Evolutionary conservation across 2,329 filamentous ascomycete genomes (phyloP), one percentile per base, ranked within the genome.

Genomic region (Diaporthe velutina): DNA sequence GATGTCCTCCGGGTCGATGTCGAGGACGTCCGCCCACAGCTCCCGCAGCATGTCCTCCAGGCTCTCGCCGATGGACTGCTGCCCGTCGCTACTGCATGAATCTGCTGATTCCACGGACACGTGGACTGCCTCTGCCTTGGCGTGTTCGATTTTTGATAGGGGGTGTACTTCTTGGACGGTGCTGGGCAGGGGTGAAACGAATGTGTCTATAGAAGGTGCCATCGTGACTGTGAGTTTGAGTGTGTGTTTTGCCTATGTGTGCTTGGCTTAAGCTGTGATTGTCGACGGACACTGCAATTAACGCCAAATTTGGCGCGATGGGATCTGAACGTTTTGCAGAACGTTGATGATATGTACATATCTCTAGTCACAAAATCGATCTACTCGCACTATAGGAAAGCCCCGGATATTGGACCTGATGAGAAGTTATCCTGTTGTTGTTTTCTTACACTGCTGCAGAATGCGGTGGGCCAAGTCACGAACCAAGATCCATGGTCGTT

Each of bases 131-230:
- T 25, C n/a, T 25, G 19, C n/a, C 28, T 60, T 60, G 22, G 33
- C 57, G 8, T 25, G 12, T 40, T 25, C 33, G 35, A 60, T 40
- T 13, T 38, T 22, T 28, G 57, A 25, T 13, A 17, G 15, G 15
- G 25, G 6, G 22, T 60, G 57, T 15, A 40, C 57, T 30, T 60
- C 57, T 6, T 40, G 33, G 9, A 60, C 1, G 10, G 33, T 25
- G 35, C 7, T 25, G 10, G 57, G 35, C 7, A 13, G 35, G 3
- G 57, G 22, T 60, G 57, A 35, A 40, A 60, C 33, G 57, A 60
- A n/a, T 60, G 57, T 40, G 57, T 40, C 57, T 60, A 60, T 25
- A n/a, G 35, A 60, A 17, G 57, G 57, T 60, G 57, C 57, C 57
- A 60, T 60, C 4, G 19, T 60, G 55, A 38, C 15, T 33, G 22